Evolutionary conservation across 169 alveolate genomes (phyloP), one percentile per base, ranked within the genome.

Genomic region (Eimeria sp.): DNA sequence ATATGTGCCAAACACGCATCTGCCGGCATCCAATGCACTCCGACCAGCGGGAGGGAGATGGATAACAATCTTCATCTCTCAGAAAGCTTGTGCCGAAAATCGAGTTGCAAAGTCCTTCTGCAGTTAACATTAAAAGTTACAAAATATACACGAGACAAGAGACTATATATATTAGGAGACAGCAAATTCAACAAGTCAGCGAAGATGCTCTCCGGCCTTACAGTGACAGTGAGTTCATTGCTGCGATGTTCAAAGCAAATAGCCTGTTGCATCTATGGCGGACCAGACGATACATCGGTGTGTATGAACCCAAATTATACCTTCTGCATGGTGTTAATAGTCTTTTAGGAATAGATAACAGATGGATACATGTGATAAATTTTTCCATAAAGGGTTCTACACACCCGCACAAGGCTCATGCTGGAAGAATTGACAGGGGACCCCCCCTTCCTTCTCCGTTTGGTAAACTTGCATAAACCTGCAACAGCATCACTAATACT

Each of bases 31-130:
- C 93, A 27, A 85, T 85, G 72, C 93, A 85, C 82, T 85, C 93
- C 64, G 93, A 85, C 93, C 93, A 85, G 82, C 93, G 93, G 54
- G 93, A 85, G 14, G 93, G 82, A 85, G 93, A 85, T 18, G 93
- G 93, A 64, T 62, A 85, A 66, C 93, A 85, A 54, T 85, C 93
- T 85, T 85, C 93, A 14, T 37, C 64, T 85, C 80, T 60, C 27
- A 85, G 52, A 64, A 85, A 82, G 82, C 93, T 85, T 64, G n/a
- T 72, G 49, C 93, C 93, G 33, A 62, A 85, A 85, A 85, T 27
- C 54, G 80, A 52, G 64, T 64, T 85, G 33, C 93, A 85, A 6
- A 85, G 82, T 49, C 82, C 82, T 6, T 85, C 93, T 85, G 93
- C 62, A 64, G 40, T 30, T n/a, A 58, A 58, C 77, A 64, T 9